Base-by-base conservation (phyloP, 805 yeast species). In the Yarrowia alimentaria region DNA sequence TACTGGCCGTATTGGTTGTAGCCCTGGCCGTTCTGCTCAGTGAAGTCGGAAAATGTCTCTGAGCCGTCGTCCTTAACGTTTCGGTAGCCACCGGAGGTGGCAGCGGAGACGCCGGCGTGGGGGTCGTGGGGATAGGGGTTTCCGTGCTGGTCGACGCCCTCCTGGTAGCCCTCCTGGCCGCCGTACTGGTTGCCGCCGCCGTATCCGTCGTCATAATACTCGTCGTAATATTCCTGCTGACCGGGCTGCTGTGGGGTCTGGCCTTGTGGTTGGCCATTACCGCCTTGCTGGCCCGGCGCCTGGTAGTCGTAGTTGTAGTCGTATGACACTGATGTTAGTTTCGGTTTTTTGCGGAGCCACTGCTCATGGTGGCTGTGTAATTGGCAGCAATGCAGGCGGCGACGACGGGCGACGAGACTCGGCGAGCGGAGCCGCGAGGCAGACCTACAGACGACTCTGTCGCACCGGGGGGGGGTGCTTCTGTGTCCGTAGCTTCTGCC, bases 61-160 rank as follows among this genome's bases (percentile, higher is more conserved):
- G 67, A 60, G 43, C 64, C 69, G 47, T 60, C 66, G 55, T 65
- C 71, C 33, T 61, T 54, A 29, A 55, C 55, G 22, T 55, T 56
- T 58, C 65, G 53, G 63, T 61, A 33, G 59, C 66, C 60, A 31
- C 64, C 68, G 55, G 57, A 63, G 58, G 59, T 64, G 66, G 71
- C 62, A 43, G 66, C 62, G 55, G 74, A 73, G 56, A 74, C 73
- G 47, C 57, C 56, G 42, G 60, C 67, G 58, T 58, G 64, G 56
- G 67, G 66, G 53, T 62, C 64, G 54, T 71, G 65, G 56, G 67
- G 74, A 55, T 70, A 71, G 60, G 74, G 64, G 50, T 69, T 68
- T 61, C 67, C 71, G 55, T 70, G 73, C 53, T 64, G 34, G 43
- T 37, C 43, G 30, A 37, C 64, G 53, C 68, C 69, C 52, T 66